phyloP scores from a whole-genome alignment of 139 green algal species.

The Auxenochlorella pyrenoidosa region DNA sequence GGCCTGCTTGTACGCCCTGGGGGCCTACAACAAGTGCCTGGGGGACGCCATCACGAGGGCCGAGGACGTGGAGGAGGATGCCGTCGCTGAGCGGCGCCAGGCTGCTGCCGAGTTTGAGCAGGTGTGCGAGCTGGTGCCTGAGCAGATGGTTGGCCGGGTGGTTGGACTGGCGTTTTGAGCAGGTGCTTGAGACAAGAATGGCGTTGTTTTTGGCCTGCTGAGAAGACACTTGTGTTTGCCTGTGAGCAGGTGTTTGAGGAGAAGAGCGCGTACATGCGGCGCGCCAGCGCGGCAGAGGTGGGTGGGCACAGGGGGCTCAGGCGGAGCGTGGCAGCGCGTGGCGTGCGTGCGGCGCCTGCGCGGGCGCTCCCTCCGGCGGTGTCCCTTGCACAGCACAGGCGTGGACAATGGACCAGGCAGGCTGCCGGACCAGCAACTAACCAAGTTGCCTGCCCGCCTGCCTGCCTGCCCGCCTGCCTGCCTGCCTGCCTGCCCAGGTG shows the following conservation, averaged over 20 bases:
- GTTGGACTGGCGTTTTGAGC: no score
- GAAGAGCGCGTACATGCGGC: slow-evolving; percentile 22
- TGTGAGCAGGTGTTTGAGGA: background rate
- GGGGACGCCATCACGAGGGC: background rate
- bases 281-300: slow-evolving; percentile 8
- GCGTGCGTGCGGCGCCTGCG: no score
- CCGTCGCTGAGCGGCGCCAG: background rate
- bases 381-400: no score
- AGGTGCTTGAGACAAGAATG: no score
- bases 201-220: no score
- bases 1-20: slow-evolving; percentile 18
- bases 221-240: no score
- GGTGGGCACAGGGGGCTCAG: no score
- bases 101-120: background rate
- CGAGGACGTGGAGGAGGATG: slow-evolving; percentile 4
- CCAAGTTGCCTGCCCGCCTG: background rate
- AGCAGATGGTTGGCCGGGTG: no score
- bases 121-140: no score
- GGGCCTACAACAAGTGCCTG: slow-evolving; percentile 31
- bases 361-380: no score
- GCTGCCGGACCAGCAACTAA: background rate
- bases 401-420: no score
- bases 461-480: background rate
- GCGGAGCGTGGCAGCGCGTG: background rate
- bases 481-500: background rate